Evolutionary conservation across 805 yeast genomes (phyloP), one percentile per base, ranked within the genome.

Genomic region (Cyberlindnera suaveolens): DNA sequence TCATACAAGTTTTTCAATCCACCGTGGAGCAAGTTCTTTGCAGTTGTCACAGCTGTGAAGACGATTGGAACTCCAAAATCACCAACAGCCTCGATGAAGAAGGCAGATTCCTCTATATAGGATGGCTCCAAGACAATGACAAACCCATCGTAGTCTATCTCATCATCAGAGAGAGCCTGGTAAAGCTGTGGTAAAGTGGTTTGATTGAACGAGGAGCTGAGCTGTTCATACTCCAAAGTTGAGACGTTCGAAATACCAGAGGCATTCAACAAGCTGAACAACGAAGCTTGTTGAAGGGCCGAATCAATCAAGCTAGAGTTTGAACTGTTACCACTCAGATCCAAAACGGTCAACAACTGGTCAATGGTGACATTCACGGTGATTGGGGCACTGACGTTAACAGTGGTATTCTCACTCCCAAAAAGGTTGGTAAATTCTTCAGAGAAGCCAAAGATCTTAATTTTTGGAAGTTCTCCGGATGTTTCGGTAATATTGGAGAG

Each of bases 1-100:
- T 74, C 77, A 48, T 70, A 71, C 44, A 75, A 61, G 54, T 75
- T 73, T 68, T 69, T 67, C 1, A 74, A 73, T 2, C 78, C 78
- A 51, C 73, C 78, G 1, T 74, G 64, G 16, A 75, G 63, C 8
- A 77, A 70, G 31, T 76, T 70, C n/a, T 72, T 64, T 0, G 77
- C 75, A 44, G 77, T 60, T 74, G 74, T 70, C 16, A 73, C 63
- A 1, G 79, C 78, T 46, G 78, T 72, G 58, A 75, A 54, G 6
- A 75, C 77, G 40, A 75, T 67, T 5, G 81, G 80, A 42, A 68
- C 31, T 13, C 44, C 36, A 14, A 42, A 20, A 5, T 61, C 56
- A 4, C 70, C 47, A 14, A 75, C 70, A 20, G 35, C 36, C 44
- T 73, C 74, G 32, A 74, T 54, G 50, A 74, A 74, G 52, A 74